Evolutionary conservation across 2,329 filamentous ascomycete genomes (phyloP).

Genomic region (Aspergillus pseudotamarii): DNA sequence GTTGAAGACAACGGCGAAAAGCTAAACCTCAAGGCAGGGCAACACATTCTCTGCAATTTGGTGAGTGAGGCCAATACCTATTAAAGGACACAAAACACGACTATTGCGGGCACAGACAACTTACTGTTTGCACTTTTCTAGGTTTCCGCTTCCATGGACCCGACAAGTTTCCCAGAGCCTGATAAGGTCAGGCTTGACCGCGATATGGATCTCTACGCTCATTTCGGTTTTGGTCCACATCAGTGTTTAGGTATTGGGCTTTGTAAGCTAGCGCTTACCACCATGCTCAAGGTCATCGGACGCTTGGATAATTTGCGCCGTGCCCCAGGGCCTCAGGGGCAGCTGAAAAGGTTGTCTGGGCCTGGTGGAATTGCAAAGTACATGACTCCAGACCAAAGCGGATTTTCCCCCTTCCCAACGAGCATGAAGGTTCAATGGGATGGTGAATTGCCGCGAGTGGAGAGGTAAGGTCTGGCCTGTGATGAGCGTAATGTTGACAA

Average conservation of each 20-base stretch:
- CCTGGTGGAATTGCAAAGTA: constrained; percentile 46
- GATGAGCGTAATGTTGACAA: neutral
- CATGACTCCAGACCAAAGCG: constrained; percentile 47
- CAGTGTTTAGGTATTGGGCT: constrained; percentile 58
- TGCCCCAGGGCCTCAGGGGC: constrained; percentile 43
- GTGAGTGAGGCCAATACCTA: constrained; percentile 26
- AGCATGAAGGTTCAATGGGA: constrained; percentile 51
- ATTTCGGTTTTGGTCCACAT: constrained; percentile 66
- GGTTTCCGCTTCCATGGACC: constrained; percentile 41
- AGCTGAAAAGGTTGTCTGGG: constrained; percentile 42
- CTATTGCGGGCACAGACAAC: neutral
- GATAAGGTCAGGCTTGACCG: constrained; percentile 62
- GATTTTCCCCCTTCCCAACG: constrained; percentile 46
- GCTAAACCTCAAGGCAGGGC: constrained; percentile 37
- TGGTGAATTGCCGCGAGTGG: constrained; percentile 34
- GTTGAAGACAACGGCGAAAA: constrained; percentile 39
- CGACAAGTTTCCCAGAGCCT: constrained; percentile 41
- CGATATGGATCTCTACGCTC: constrained; percentile 64
- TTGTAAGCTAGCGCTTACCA: constrained; percentile 37
- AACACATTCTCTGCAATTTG: constrained; percentile 40
- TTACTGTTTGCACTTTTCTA: constrained; percentile 14
- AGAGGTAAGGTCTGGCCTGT: neutral
- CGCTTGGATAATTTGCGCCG: constrained; percentile 45
- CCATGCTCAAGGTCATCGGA: constrained; percentile 46
- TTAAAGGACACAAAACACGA: neutral